Base-by-base conservation (phyloP, 768 basidiomycete species). In the Leccinum subgranulosum region DNA sequence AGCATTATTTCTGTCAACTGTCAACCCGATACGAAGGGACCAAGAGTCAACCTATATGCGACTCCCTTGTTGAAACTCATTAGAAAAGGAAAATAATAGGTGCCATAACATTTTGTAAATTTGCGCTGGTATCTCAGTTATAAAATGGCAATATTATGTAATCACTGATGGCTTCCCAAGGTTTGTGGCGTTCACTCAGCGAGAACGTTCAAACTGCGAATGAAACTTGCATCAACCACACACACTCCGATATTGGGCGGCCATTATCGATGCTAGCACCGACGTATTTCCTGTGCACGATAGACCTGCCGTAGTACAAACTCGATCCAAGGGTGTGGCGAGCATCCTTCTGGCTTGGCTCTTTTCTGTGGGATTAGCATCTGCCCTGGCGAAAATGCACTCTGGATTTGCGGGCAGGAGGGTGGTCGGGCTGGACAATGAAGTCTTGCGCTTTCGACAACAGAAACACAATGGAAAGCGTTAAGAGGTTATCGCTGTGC, bases 361-460 rank as follows among this genome's bases (percentile, higher is more conserved):
- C 75, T 90, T 83, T 29, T 74, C 73, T 8, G 85, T 78, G 10
- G 53, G 8, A 6, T 60, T 62, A 1, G 53, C 66, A 64, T 73
- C 70, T 55, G 87, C 81, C 53, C 82, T 75, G 61, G 87, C 81
- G 29, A 94, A 72, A 15, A 88, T 79, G 46, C 92, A 83, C 48
- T 78, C 75, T 43, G 69, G 94, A 94, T 53, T 81, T 83, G 51
- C 80, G 74, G 4, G 93, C 91, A 50, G 94, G 83, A 50, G 87
- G 83, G 68, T 90, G 93, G 72, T 94, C 86, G 67, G 88, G 92
- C 75, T 93, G 89, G 23, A 86, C 79, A 62, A 95, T 81, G 54
- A 94, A 77, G 17, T 80, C 76, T 67, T 91, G 90, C 0, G 90
- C 85, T 69, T 93, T 94, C 68, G 85, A 84, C 29, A 90, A 73